These are phyloP conservation scores for Apophysomyces elegans DNA, from an alignment of 371 early-diverging fungal genomes.

Conservation along the genomic window DNA sequence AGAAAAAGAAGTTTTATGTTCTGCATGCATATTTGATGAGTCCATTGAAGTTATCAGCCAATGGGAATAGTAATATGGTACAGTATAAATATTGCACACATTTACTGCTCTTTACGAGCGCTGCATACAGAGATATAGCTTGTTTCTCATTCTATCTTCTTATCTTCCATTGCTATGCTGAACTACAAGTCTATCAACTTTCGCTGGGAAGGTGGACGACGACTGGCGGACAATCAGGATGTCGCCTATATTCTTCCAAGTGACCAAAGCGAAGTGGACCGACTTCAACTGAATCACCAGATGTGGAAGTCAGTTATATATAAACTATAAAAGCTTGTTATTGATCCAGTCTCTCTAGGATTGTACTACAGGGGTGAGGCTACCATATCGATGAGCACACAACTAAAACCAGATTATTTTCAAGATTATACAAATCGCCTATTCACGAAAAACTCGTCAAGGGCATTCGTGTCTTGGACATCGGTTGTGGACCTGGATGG, in stretches of 20 bases:
- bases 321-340: neutral
- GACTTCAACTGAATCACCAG: conserved; percentile 41
- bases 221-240: conserved; percentile 30
- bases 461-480: conserved; percentile 47
- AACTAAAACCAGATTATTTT: neutral
- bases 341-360: neutral
- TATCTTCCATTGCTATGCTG: neutral
- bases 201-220: conserved; percentile 33
- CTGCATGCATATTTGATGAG: neutral
- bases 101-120: neutral
- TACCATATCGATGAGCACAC: neutral
- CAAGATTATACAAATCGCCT: conserved; percentile 40
- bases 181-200: conserved; percentile 10
- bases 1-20: neutral
- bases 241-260: conserved; percentile 50
- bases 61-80: neutral
- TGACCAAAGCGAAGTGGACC: conserved; percentile 42
- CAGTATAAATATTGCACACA: neutral
- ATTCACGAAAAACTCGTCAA: conserved; percentile 41
- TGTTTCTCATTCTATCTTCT: neutral
- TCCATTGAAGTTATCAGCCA: neutral
- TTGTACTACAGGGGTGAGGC: neutral
- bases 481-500: conserved; percentile 56
- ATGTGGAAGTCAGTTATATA: conserved; percentile 38
- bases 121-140: neutral